Base-by-base conservation (phyloP, 257 asterid species). In the Lycium ferocissimum region DNA sequence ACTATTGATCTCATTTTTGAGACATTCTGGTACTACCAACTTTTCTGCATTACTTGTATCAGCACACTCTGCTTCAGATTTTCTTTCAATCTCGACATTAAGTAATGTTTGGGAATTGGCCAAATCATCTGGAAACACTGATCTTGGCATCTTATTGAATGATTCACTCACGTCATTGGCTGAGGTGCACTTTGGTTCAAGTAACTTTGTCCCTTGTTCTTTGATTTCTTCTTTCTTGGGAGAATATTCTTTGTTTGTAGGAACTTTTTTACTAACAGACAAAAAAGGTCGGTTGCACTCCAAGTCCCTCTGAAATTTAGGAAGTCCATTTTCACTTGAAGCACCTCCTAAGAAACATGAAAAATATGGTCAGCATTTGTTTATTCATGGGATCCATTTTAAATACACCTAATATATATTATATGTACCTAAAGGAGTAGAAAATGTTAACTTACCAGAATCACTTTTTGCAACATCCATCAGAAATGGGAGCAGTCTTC, bases 401-500 rank as follows among this genome's bases (percentile, higher is more conserved):
- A 26, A 54, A 4, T 53, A 4, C 63, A 78, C 47, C 45, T 15
- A 12, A 66, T n/a, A n/a, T n/a, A n/a, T n/a, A n/a, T n/a, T 33
- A 53, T 62, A 80, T 35, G 47, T n/a, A 51, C 67, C 26, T 57
- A 85, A 88, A 47, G 61, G 45, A 7, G 38, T 26, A 35, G 6
- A 22, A 57, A 45, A 56, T 26, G 72, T 20, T 20, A n/a, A 89
- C 87, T 85, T 85, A 90, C 90, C 69, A 2, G 91, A 49, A 87
- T 83, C 88, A 53, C 83, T 49, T 51, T 89, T 90, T 20, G 94
- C 92, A 83, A 90, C 91, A 83, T 91, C 93, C 90, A 90, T 90
- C 89, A 95, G 94, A 89, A 86, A 92, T 5, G 99, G 99, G 76
- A 94, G 96, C 86, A 94, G 72, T 87, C 95, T 90, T 89, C 93